These are phyloP conservation scores for Macrocybe gigantea DNA, from an alignment of 768 basidiomycete genomes.

Conservation along the genomic window DNA sequence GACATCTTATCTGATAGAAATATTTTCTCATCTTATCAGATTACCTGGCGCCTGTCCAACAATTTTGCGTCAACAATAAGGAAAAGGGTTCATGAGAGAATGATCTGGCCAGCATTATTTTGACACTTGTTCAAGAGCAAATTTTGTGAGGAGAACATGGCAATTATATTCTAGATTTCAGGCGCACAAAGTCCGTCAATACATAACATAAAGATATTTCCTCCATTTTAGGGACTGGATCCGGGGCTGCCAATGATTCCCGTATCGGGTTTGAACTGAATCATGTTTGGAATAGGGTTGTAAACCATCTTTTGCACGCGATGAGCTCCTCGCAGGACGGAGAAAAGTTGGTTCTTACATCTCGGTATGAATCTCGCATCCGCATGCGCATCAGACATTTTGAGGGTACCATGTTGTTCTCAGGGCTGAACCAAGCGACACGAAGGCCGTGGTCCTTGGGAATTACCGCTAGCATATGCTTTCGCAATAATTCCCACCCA, in stretches of 20 bases:
- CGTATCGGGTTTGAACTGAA: conserved; percentile 34
- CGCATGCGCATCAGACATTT: conserved; percentile 59
- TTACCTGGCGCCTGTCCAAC: too few relatives aligned
- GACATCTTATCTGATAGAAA: not conserved
- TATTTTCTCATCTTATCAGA: not conserved
- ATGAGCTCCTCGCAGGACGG: not conserved
- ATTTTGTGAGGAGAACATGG: too few relatives aligned
- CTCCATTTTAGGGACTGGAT: too few relatives aligned
- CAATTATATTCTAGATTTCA: too few relatives aligned
- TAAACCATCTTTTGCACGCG: conserved; percentile 38
- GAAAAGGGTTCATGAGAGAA: not conserved
- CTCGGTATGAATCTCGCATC: conserved; percentile 48
- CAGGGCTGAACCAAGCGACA: conserved; percentile 40
- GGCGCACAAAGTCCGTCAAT: too few relatives aligned
- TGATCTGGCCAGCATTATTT: not conserved
- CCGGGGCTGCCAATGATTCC: too few relatives aligned
- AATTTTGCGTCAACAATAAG: too few relatives aligned
- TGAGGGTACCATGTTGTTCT: conserved; percentile 34
- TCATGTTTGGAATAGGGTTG: conserved; percentile 47
- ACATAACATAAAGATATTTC: too few relatives aligned
- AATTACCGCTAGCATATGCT: conserved; percentile 37
- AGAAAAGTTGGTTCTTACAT: conserved; percentile 29
- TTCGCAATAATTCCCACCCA: conserved; percentile 46
- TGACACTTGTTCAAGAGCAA: too few relatives aligned
- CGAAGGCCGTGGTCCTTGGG: conserved; percentile 39